These are phyloP conservation scores for Euphorbia schlechtendalii DNA, from an alignment of 441 rosid species.

Conservation along the genomic window DNA sequence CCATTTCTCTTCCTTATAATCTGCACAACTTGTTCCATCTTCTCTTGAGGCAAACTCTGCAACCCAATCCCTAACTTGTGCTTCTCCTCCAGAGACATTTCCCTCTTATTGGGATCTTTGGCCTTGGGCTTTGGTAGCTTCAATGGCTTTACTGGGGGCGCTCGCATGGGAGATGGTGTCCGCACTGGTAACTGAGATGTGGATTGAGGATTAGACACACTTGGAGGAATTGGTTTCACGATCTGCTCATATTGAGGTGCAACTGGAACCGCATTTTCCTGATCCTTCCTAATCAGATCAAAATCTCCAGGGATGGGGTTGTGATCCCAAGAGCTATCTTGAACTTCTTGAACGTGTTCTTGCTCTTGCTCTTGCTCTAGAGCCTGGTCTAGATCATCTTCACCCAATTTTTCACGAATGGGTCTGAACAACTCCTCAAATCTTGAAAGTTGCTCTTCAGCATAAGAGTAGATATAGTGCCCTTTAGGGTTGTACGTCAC, in stretches of 20 bases:
- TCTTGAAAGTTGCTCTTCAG: conserved; percentile 40
- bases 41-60: conserved; percentile 90
- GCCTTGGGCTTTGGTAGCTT: conserved; percentile 95
- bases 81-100: conserved; percentile 84
- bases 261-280: conserved; percentile 19
- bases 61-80: conserved; percentile 74
- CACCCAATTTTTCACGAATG: conserved; percentile 32
- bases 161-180: conserved; percentile 41
- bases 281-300: conserved; percentile 29
- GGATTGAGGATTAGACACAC: conserved; percentile 17
- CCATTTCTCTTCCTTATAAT: conserved; percentile 79
- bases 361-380: conserved; percentile 21
- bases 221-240: conserved; percentile 12
- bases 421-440: conserved; percentile 58
- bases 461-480: conserved; percentile 55
- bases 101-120: conserved; percentile 83
- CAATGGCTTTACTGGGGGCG: conserved; percentile 37
- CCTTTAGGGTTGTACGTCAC: conserved; percentile 77
- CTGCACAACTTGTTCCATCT: conserved; percentile 82
- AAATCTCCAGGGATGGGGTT: neutral
- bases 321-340: conserved; percentile 50
- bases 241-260: conserved; percentile 29
- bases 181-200: conserved; percentile 35
- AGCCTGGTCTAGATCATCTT: conserved; percentile 23
- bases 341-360: conserved; percentile 25